A percentile compares a stretch with the other conserved stretches of the same genome.
Conservation (phyloP, 306 rosid genomes). For the Hippophae tibetana region DNA sequence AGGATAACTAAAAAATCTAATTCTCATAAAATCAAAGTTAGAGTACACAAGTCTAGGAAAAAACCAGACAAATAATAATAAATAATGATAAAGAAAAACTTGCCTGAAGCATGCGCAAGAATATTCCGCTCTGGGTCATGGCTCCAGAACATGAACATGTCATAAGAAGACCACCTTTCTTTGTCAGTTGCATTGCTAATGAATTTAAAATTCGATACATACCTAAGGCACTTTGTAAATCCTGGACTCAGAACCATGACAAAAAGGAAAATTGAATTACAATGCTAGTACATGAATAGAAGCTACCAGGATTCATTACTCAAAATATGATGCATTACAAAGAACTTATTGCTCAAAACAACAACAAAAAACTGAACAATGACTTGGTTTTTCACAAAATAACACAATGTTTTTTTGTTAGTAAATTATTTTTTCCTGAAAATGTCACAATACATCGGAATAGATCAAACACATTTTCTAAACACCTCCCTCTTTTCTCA, state of each 20-base stretch:
- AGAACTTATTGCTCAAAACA: no score
- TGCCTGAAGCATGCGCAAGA: constrained; percentile 75
- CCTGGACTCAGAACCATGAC: constrained; percentile 37
- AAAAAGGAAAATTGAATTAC: constrained; percentile 3
- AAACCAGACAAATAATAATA: not conserved
- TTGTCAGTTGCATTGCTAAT: constrained; percentile 76
- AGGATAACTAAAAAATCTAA: not conserved
- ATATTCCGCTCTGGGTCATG: constrained; percentile 74
- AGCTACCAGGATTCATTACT: not conserved
- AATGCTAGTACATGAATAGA: constrained; percentile 8
- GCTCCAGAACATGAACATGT: constrained; percentile 96
- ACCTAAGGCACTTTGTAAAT: constrained; percentile 64
- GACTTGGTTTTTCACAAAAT: no score
- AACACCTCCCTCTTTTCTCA: no score
- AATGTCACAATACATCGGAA: no score
- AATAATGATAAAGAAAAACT: constrained; percentile 1
- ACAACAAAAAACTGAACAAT: no score
- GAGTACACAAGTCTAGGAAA: not conserved
- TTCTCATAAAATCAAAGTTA: not conserved
- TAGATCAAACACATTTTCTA: no score
- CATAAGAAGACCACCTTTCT: constrained; percentile 85
- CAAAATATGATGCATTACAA: no score
- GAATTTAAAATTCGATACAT: constrained; percentile 87
- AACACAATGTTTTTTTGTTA: no score
- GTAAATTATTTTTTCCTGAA: no score